A percentile compares a stretch with the other conserved stretches of the same genome.
Conservation (phyloP, 2,329 filamentous ascomycete species). For the Aspergillus glaucus region DNA sequence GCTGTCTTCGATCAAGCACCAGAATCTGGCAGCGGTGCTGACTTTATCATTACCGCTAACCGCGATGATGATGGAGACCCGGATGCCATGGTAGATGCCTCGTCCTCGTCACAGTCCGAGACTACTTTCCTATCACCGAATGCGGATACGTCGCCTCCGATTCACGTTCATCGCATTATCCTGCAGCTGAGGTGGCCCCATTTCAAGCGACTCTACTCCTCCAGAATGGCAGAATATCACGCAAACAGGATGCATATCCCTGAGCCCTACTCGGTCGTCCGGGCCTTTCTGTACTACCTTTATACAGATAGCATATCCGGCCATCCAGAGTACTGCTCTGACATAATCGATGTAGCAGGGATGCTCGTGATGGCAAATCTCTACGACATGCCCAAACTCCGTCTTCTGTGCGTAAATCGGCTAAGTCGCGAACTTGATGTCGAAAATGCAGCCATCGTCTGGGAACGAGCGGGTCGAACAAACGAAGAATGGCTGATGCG, state of each 20-base stretch:
- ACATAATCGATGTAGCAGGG: conserved; percentile 78
- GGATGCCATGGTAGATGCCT: conserved; percentile 48
- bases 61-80: conserved; percentile 55
- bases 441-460: conserved; percentile 89
- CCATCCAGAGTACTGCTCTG: conserved; percentile 54
- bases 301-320: conserved; percentile 83
- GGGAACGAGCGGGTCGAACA: conserved; percentile 86
- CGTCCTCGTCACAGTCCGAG: conserved; percentile 20
- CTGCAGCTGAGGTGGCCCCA: conserved; percentile 94
- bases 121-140: conserved; percentile 30
- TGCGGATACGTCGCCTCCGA: conserved; percentile 64
- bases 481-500: conserved; percentile 91
- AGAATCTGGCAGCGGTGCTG: conserved; percentile 76
- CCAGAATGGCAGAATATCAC: conserved; percentile 96
- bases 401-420: conserved; percentile 83
- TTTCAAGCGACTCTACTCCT: conserved; percentile 82
- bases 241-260: conserved; percentile 97
- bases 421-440: conserved; percentile 87
- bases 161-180: conserved; percentile 92
- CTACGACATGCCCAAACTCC: conserved; percentile 91
- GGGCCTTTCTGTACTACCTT: conserved; percentile 89
- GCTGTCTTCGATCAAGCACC: conserved; percentile 81
- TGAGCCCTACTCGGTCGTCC: conserved; percentile 89
- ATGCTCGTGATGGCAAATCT: conserved; percentile 97
- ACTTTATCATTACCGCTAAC: conserved; percentile 86